Evolutionary conservation across 805 yeast species (phyloP).

Genomic region (Wickerhamiella sergipiensis): DNA sequence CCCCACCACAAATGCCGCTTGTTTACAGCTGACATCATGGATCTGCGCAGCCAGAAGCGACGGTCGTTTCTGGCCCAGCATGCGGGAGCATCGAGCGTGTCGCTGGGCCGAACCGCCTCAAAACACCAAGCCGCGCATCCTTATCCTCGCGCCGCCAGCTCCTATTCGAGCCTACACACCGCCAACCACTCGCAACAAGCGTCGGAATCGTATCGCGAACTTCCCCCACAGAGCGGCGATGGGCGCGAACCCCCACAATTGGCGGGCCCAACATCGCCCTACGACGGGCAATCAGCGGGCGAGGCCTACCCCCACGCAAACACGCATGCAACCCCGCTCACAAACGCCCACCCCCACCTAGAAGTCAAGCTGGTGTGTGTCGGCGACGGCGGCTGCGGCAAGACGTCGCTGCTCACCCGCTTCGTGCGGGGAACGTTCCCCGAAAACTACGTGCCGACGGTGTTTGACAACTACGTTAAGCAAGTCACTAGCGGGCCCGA

Average conservation of each 20-base stretch:
- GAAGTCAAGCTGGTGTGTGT: slow-evolving; percentile 56
- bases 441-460: slow-evolving; percentile 62
- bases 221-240: background rate
- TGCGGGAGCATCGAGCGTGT: slow-evolving; percentile 8
- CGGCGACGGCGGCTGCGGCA: slow-evolving; percentile 89
- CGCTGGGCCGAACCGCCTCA: slow-evolving; percentile 1
- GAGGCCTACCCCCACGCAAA: no score
- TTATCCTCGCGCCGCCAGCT: background rate
- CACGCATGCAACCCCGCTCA: no score
- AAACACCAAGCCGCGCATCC: background rate
- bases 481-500: slow-evolving; percentile 36
- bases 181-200: no score
- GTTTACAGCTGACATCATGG: slow-evolving; percentile 6
- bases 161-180: background rate
- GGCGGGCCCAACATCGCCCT: background rate
- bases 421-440: slow-evolving; percentile 64
- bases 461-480: slow-evolving; percentile 66
- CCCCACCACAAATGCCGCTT: background rate
- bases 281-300: background rate
- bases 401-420: slow-evolving; percentile 55
- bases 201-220: background rate
- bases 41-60: slow-evolving; percentile 12
- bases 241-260: background rate
- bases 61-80: slow-evolving; percentile 10
- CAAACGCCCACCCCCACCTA: no score